Base-by-base conservation (phyloP, 2,329 filamentous ascomycete species). In the Trichothecium roseum region DNA sequence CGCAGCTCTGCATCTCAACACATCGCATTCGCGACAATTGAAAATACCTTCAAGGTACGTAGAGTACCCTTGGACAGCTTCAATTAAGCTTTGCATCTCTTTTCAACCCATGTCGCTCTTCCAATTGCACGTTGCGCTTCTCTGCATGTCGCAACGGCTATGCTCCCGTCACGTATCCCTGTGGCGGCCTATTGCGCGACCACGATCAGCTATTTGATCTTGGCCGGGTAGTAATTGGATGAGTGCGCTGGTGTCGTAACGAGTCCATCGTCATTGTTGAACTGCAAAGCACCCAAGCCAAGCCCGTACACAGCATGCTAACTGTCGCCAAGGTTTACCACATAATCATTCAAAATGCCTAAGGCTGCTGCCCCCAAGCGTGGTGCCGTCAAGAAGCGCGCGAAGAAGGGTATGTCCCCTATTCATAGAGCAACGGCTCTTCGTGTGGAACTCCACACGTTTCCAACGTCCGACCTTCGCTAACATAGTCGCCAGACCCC, bases 401-500 rank as follows among this genome's bases (percentile, higher is more conserved):
- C 47, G 54, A 76, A 76, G 71, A 77, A 77, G 69, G 70, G 71
- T 74, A 57, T 51, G 68, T 59, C n/a, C 4, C 10, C 18, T 9
- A 13, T 20, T 3, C 26, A 8, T n/a, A n/a, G n/a, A n/a, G n/a
- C n/a, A 7, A 33, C 8, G 18, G 12, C 28, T 18, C 32, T 9
- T 20, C 16, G 15, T 15, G 13, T 18, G 8, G 20, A 36, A 40
- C 16, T 15, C 15, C 16, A 14, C 26, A n/a, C 14, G 15, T 13
- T 5, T 3, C 26, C 28, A 3, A 14, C 22, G 15, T 14, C 27
- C 9, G 10, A 30, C 9, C 27, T 20, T 22, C 28, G 41, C 47
- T 43, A 28, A 46, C 36, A 16, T 31, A 30, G 35, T 39, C 15
- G 13, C 8, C 53, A 94, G 88, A 95, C 66, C 87, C 87, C 65